Conservation (phyloP, 108 stramenopile species). For the Nitzschia putrida region DNA sequence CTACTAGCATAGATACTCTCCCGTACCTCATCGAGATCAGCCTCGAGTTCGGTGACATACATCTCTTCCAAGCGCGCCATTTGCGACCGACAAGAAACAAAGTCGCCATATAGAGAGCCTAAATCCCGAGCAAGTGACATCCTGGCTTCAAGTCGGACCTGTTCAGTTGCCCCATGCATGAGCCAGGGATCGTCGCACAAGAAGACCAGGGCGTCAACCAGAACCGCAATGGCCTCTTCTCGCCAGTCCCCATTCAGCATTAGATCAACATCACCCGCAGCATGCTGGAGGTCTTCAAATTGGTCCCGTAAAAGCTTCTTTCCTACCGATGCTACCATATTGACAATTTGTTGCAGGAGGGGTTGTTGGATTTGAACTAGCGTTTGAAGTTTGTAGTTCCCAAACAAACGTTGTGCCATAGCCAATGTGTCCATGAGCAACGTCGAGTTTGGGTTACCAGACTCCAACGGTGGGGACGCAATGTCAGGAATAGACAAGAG, state of each 20-base stretch:
- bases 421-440: conserved; percentile 48
- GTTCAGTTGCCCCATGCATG: conserved; percentile 55
- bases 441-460: conserved; percentile 9
- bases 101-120: conserved; percentile 69
- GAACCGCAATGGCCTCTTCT: conserved; percentile 64
- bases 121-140: conserved; percentile 52
- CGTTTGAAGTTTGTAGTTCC: conserved; percentile 55
- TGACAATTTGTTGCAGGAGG: conserved; percentile 47
- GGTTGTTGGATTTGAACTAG: conserved; percentile 50
- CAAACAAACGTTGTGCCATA: conserved; percentile 63
- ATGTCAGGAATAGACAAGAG: conserved; percentile 39
- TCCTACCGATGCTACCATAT: conserved; percentile 54
- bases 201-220: conserved; percentile 68
- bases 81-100: conserved; percentile 60
- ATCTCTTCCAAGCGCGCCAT: conserved; percentile 81
- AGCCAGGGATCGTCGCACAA: conserved; percentile 82
- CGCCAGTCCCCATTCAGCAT: conserved; percentile 73
- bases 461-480: background rate
- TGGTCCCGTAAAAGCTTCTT: conserved; percentile 60
- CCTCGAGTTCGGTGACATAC: conserved; percentile 57
- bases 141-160: conserved; percentile 40
- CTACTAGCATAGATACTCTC: conserved; percentile 73
- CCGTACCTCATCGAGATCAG: conserved; percentile 77
- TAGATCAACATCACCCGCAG: conserved; percentile 65
- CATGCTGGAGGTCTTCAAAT: conserved; percentile 57